A percentile compares a stretch with the other conserved stretches of the same genome.
Conservation (phyloP, 1,139 yeast genomes). For the Torulaspora globosa region DNA sequence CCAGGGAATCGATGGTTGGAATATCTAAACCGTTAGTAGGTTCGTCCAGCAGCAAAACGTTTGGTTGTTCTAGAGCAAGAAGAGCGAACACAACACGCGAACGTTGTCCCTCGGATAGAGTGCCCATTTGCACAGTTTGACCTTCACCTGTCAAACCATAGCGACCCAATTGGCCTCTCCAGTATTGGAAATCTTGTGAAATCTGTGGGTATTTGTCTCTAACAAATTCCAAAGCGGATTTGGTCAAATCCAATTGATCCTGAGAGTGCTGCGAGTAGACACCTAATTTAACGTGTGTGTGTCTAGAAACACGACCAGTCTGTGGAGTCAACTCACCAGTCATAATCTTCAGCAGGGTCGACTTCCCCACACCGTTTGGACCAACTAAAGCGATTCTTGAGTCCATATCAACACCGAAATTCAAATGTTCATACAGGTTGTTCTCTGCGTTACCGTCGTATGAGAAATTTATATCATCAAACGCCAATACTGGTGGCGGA, state of each 20-base stretch:
- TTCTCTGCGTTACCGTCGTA: conserved; percentile 86
- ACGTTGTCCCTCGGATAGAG: conserved; percentile 98
- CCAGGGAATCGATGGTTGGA: conserved; percentile 95
- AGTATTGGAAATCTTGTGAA: conserved; percentile 97
- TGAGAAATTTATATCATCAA: conserved; percentile 90
- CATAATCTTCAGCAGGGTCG: conserved; percentile 92
- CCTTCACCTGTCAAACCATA: conserved; percentile 99
- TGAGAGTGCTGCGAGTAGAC: conserved; percentile 99
- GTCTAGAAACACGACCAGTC: conserved; percentile 92
- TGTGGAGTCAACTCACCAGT: conserved; percentile 90
- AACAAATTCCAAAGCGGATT: conserved; percentile 92
- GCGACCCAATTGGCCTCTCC: conserved; percentile 98
- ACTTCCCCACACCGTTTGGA: conserved; percentile 99
- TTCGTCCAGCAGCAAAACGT: conserved; percentile 92
- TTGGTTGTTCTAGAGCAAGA: conserved; percentile 91
- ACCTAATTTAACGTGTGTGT: conserved; percentile 96
- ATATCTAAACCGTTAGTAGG: conserved; percentile 99
- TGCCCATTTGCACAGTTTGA: conserved; percentile 98
- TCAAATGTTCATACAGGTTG: conserved; percentile 82
- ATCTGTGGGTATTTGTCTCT: conserved; percentile 85
- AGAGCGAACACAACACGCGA: conserved; percentile 97
- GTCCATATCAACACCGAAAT: conserved; percentile 99
- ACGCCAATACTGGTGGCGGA: conserved; percentile 98
- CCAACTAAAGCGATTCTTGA: conserved; percentile 97
- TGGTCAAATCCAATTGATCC: conserved; percentile 93